These are phyloP conservation scores for Lasiosphaeria ovina DNA, from an alignment of 495 filamentous ascomycete genomes.

Conservation along the genomic window DNA sequence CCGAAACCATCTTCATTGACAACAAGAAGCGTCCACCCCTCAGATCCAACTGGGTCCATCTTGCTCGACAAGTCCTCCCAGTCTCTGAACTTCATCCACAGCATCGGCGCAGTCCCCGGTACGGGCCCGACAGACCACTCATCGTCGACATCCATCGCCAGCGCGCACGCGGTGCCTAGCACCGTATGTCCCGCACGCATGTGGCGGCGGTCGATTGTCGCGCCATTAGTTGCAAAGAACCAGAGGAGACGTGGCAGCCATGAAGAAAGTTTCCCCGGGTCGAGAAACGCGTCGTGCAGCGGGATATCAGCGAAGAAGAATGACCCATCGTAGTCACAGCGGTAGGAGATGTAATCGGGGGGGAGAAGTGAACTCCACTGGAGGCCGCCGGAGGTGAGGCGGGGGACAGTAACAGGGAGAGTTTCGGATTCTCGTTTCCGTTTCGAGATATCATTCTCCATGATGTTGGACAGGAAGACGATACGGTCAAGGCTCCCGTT, in stretches of 20 bases:
- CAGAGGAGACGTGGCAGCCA: slow-evolving; percentile 7
- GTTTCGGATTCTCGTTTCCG: too few species aligned
- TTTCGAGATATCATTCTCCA: not conserved
- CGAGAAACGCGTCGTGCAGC: slow-evolving; percentile 7
- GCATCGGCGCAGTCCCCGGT: not conserved
- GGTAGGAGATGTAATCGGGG: not conserved
- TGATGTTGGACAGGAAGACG: not conserved
- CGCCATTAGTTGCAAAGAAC: slow-evolving; percentile 7
- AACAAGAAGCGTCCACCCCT: slow-evolving; percentile 4
- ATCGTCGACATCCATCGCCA: not conserved
- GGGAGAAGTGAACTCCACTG: not conserved
- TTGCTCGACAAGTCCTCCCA: not conserved
- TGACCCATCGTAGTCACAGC: not conserved
- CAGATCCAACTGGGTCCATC: not conserved
- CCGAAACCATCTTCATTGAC: not conserved
- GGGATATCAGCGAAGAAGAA: slow-evolving; percentile 10
- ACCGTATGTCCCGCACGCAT: not conserved
- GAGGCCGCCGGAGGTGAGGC: not conserved
- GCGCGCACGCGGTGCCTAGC: not conserved
- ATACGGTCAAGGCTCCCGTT: not conserved
- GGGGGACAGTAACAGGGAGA: not conserved
- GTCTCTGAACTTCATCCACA: not conserved
- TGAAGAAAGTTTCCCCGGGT: not conserved
- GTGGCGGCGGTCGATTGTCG: slow-evolving; percentile 3
- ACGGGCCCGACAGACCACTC: not conserved